phyloP scores from a whole-genome alignment of 1,139 yeast genomes.

The Saccharomyces hybrid region DNA sequence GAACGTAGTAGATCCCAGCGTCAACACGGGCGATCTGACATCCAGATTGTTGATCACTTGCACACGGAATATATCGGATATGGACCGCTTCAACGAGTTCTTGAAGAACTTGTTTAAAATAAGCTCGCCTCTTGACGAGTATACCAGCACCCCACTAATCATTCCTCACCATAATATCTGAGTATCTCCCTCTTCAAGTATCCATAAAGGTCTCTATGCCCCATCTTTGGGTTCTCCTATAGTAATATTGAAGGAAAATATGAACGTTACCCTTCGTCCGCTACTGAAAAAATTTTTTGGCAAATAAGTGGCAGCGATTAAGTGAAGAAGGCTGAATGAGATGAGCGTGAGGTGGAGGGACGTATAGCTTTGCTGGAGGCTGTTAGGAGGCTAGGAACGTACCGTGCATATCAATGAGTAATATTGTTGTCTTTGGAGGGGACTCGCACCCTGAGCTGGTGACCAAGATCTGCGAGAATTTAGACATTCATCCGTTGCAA shows the following conservation, averaged over 20 bases:
- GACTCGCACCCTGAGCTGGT: constrained; percentile 59
- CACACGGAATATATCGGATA: constrained; percentile 84
- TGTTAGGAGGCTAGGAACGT: not conserved
- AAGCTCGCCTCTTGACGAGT: constrained; percentile 78
- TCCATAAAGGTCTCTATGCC: not conserved
- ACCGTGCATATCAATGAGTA: constrained; percentile 42
- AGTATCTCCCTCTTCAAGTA: constrained; percentile 1
- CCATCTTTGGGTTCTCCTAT: not conserved
- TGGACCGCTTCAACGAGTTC: constrained; percentile 60
- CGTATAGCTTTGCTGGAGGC: not conserved
- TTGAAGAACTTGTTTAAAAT: constrained; percentile 67
- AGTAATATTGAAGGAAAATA: not conserved
- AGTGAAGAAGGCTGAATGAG: not conserved
- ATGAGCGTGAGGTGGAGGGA: not conserved
- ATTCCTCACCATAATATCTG: constrained; percentile 34
- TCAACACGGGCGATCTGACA: constrained; percentile 70
- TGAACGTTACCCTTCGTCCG: not conserved
- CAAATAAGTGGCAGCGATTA: not conserved
- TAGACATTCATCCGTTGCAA: constrained; percentile 54
- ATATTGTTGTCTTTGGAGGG: constrained; percentile 64
- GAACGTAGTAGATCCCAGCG: constrained; percentile 88
- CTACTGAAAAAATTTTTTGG: not conserved
- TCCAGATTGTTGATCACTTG: constrained; percentile 70
- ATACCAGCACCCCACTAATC: constrained; percentile 76
- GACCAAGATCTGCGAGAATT: constrained; percentile 53